These are phyloP conservation scores for Stevia rebaudiana DNA, from an alignment of 140 eudicot genomes.

Conservation along the genomic window DNA sequence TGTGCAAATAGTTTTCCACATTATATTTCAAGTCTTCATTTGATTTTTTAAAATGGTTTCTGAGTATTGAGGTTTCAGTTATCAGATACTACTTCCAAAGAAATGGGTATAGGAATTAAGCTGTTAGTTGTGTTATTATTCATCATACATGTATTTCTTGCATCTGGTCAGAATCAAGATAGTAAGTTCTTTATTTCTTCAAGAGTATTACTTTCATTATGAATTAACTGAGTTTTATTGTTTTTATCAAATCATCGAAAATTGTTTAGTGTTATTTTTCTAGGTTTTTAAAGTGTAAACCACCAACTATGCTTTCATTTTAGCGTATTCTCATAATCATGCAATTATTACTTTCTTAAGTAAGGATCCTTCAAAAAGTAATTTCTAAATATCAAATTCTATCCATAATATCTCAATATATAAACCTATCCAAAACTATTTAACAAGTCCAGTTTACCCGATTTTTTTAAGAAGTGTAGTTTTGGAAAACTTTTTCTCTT, in stretches of 20 bases:
- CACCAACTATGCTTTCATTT: neutral
- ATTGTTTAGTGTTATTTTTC: neutral
- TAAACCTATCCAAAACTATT: neutral
- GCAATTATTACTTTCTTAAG: neutral
- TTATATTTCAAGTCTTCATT: neutral
- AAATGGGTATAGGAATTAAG: constrained; percentile 34
- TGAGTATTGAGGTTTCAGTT: constrained; percentile 3
- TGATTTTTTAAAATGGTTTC: constrained; percentile 12
- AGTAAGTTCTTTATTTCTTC: constrained; percentile 19
- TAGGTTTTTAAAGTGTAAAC: neutral
- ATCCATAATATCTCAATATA: neutral
- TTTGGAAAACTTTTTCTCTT: neutral
- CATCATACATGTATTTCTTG: constrained; percentile 33
- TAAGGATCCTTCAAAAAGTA: neutral
- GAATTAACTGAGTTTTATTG: neutral
- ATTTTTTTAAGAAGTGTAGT: too few relatives aligned
- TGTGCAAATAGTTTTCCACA: constrained; percentile 13
- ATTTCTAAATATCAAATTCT: neutral
- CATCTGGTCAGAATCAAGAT: constrained; percentile 39
- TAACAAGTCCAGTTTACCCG: neutral
- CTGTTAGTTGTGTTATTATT: constrained; percentile 34
- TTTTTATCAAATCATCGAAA: neutral
- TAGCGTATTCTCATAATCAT: neutral
- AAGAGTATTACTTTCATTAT: neutral
- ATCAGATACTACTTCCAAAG: constrained; percentile 6